A percentile compares a stretch with the other conserved stretches of the same genome.
These are phyloP conservation scores for Yarrowia porcina DNA, from an alignment of 805 yeast species.

Conservation along the genomic window DNA sequence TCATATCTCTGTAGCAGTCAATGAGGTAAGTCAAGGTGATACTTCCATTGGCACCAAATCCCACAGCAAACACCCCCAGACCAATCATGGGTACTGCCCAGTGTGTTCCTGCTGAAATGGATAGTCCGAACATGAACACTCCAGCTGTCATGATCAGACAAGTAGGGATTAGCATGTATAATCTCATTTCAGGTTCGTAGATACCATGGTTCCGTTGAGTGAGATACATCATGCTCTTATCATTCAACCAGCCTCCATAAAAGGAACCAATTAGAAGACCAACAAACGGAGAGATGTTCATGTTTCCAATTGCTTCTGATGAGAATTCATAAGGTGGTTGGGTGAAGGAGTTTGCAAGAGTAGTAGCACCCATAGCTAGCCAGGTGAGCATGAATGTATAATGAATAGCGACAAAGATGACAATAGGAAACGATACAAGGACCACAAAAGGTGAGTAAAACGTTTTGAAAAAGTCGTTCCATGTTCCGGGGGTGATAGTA, in stretches of 20 bases:
- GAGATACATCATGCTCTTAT: neutral
- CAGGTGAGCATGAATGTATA: neutral
- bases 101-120: neutral
- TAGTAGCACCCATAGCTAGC: neutral
- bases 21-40: neutral
- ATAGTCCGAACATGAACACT: neutral
- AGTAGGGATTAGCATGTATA: neutral
- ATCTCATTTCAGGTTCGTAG: constrained; percentile 4
- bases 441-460: constrained; percentile 1
- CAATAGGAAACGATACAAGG: neutral
- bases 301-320: neutral
- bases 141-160: neutral
- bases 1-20: constrained; percentile 2
- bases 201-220: neutral
- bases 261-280: neutral
- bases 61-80: neutral
- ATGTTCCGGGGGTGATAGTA: neutral
- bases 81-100: constrained; percentile 11
- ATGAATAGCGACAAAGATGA: neutral
- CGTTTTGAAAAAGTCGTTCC: neutral
- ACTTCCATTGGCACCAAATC: constrained; percentile 1
- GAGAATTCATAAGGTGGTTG: constrained; percentile 2
- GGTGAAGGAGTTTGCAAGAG: neutral
- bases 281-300: neutral
- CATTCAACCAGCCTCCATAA: constrained; percentile 5